Percentiles rank a stretch among this genome's conserved stretches.
Conservation (phyloP, 2,329 filamentous ascomycete genomes). For the Blastomyces silverae region DNA sequence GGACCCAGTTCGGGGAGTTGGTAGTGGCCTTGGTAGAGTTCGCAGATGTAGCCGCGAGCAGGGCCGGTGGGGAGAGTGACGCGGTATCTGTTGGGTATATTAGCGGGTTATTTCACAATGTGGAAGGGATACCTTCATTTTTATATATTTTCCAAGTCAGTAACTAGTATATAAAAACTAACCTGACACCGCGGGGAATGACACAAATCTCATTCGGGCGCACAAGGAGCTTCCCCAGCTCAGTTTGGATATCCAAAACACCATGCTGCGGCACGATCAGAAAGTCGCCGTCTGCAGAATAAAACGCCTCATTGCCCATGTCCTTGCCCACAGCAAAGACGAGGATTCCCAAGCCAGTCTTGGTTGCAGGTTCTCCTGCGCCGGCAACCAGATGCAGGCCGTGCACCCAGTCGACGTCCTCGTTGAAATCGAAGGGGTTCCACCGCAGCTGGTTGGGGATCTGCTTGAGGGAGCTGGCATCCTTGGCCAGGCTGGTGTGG, state of each 20-base stretch:
- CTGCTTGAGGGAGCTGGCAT: constrained; percentile 47
- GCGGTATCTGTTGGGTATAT: constrained; percentile 47
- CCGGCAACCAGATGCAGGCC: constrained; percentile 67
- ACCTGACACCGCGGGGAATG: constrained; percentile 64
- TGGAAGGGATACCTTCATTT: background rate
- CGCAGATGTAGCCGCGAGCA: constrained; percentile 66
- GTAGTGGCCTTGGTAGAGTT: constrained; percentile 67
- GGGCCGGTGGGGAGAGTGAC: constrained; percentile 58
- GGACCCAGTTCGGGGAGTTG: constrained; percentile 64
- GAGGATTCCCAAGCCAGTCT: constrained; percentile 71
- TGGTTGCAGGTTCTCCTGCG: constrained; percentile 70
- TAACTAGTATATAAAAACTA: constrained; percentile 15
- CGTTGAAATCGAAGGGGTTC: constrained; percentile 68
- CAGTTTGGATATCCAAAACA: constrained; percentile 66
- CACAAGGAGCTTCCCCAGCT: constrained; percentile 67
- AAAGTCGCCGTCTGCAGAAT: constrained; percentile 75
- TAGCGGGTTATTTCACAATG: background rate
- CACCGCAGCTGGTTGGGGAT: constrained; percentile 72
- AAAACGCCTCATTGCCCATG: constrained; percentile 75
- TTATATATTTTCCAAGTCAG: no score
- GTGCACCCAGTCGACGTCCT: constrained; percentile 62
- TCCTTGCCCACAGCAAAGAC: constrained; percentile 71
- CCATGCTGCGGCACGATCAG: constrained; percentile 71
- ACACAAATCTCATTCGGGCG: constrained; percentile 71
- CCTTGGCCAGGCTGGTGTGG: constrained; percentile 39